phyloP scores from a whole-genome alignment of 2,329 filamentous ascomycete genomes.

The Cercospora zeina region DNA sequence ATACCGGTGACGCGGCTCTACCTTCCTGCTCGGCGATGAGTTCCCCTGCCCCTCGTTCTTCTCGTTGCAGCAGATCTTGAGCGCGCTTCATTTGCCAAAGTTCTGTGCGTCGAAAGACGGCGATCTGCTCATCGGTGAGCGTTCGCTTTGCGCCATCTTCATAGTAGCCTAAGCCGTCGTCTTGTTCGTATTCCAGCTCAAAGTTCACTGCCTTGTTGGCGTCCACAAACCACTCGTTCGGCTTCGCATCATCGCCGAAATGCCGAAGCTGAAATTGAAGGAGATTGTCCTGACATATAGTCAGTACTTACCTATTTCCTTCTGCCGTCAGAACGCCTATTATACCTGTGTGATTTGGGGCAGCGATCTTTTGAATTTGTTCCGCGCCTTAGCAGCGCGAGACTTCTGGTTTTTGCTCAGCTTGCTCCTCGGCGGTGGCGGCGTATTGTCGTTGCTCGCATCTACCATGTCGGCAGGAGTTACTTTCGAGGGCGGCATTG shows the following conservation, averaged over 20 bases:
- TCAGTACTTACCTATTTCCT: slow-evolving; percentile 39
- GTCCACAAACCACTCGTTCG: slow-evolving; percentile 39
- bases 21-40: slow-evolving; percentile 8
- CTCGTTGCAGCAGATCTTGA: slow-evolving; percentile 22
- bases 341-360: slow-evolving; percentile 39
- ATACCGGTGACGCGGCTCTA: slow-evolving; percentile 27
- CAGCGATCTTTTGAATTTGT: slow-evolving; percentile 24
- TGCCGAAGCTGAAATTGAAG: slow-evolving; percentile 47
- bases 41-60: slow-evolving; percentile 21
- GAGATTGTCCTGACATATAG: slow-evolving; percentile 45
- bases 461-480: neutral
- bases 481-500: neutral
- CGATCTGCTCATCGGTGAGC: slow-evolving; percentile 85
- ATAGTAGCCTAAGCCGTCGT: slow-evolving; percentile 77
- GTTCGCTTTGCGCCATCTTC: slow-evolving; percentile 83
- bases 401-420: slow-evolving; percentile 17
- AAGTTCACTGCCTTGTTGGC: slow-evolving; percentile 33
- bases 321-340: neutral
- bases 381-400: slow-evolving; percentile 21
- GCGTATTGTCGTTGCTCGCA: neutral
- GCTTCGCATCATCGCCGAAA: slow-evolving; percentile 45
- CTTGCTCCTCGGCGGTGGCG: slow-evolving; percentile 3
- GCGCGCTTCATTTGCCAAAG: slow-evolving; percentile 68
- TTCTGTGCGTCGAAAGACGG: slow-evolving; percentile 87
- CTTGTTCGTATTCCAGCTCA: slow-evolving; percentile 42